Base-by-base conservation (phyloP, 2,329 filamentous ascomycete genomes). In the Aspergillus ruber region DNA sequence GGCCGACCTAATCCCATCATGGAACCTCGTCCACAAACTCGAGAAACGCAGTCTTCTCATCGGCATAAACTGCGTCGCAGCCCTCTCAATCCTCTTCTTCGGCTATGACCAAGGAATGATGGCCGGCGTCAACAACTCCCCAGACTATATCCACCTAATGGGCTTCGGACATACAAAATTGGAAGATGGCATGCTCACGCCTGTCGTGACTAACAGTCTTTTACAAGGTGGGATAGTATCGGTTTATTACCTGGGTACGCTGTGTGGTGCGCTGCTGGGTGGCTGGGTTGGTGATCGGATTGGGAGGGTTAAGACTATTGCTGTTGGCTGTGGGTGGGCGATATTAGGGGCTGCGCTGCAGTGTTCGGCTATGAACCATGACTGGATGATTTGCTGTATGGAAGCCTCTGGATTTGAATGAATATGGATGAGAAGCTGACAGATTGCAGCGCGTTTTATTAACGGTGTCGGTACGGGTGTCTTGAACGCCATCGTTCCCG, bases 401-500 rank as follows among this genome's bases (percentile, higher is more conserved):
- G 61, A 21, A 3, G 1, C 13, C 6, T 13, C 9, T 10, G 27
- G 6, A 29, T 12, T 18, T 38, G 13, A n/a, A 10, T n/a, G n/a
- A n/a, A n/a, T 20, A 6, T n/a, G 10, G 10, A 9, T 38, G 13
- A 32, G 13, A 25, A 2, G 23, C 54, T 52, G 42, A 51, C 21
- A 5, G 21, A 15, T 50, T 51, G 4, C n/a, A 74, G 77, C 80
- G 10, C 79, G 81, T 25, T 69, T 78, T 13, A 70, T 84, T 32
- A 85, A 83, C 47, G 82, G 82, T 4, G 78, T 83, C 41, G 84
- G 84, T 3, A 87, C 83, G 2, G 85, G 85, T 20, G 80, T 86
- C 44, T 63, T 87, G 32, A 88, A 86, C 57, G 79, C 82, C 6
- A 86, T 87, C 52, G 79, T 84, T 0, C 84, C 84, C 0, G 83